Base-by-base conservation (phyloP, 2,329 filamentous ascomycete species). In the Penicillium psychrosexuale region DNA sequence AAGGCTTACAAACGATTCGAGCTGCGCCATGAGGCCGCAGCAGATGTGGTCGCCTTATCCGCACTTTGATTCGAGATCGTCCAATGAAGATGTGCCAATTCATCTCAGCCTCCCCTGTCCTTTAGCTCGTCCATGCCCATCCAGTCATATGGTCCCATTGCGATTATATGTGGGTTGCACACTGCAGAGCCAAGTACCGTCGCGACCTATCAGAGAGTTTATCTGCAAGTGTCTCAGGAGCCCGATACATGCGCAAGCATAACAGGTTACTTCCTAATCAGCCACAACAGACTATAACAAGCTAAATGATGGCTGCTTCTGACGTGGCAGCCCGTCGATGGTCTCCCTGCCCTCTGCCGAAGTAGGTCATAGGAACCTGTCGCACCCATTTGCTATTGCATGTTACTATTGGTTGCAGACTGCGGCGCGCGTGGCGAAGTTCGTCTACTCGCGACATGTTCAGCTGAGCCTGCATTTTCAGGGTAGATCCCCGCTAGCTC, bases 271-370 rank as follows among this genome's bases (percentile, higher is more conserved):
- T 19, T 28, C 7, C 30, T 22, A 44, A 38, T 42, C 54, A 60
- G 56, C 56, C 59, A 59, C 56, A 59, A 24, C 36, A 33, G 51
- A 37, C 51, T 39, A 51, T 50, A 27, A 34, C 45, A 47, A 51
- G 50, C 38, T 56, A 47, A 50, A 55, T 37, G 51, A 33, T 53
- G 48, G 58, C 40, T 52, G 51, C 50, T 59, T 68, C 66, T 72
- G 69, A 72, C 69, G 69, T 72, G 69, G 69, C 69, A 70, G 50
- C 33, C 58, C 53, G 57, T 48, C 31, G 58, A 55, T 64, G 55
- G 60, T 22, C 33, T 43, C 15, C n/a, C 39, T 56, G 45, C 47
- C 55, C 56, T 48, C 39, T 57, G 22, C 28, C 15, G 30, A 58
- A 46, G 53, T 51, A 53, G 60, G 39, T 37, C 44, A 59, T 48